Base-by-base conservation (phyloP, 768 basidiomycete genomes). In the Rhodotorula babjevae region DNA sequence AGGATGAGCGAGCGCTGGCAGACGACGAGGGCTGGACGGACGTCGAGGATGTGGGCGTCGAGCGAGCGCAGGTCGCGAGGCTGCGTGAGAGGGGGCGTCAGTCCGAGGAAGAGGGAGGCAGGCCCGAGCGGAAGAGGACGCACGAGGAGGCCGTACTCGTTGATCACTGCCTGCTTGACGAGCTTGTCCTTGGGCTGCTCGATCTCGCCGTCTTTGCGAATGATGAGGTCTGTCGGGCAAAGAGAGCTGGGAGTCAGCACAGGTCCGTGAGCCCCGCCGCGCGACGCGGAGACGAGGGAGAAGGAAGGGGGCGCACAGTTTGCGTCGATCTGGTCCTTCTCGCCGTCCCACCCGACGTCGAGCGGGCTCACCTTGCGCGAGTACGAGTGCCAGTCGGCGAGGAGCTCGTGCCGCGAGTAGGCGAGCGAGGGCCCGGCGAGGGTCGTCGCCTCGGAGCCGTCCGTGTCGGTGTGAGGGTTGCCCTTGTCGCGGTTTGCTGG, bases 41-140 rank as follows among this genome's bases (percentile, higher is more conserved):
- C 74, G 64, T 75, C 74, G 67, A 75, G 69, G 55, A 75, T 61
- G 66, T 75, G 74, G 0, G 69, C 68, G 67, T 75, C 74, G 63
- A 75, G 68, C 10, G 69, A 66, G 27, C 74, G 69, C 15, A 75
- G 69, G 33, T 75, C 74, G 18, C 72, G 72, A 12, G 72, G 68
- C 72, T 73, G 57, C 23, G n/a, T 23, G 19, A 47, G 23, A 58
- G 1, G 52, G 11, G 27, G 8, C 0, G 7, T 55, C 53, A 40
- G 29, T 42, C 25, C 12, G 29, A 18, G 33, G 0, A 15, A 33
- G 16, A 7, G 27, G 8, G 36, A 7, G 27, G 5, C 40, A n/a
- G n/a, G n/a, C n/a, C n/a, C n/a, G n/a, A 36, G 8, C 1, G 15
- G 15, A 18, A 25, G 49, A 14, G 2, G 18, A 47, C 67, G 55